Conservation (phyloP, 2,329 filamentous ascomycete species). For the Phaeosphaeriaceae sp. region DNA sequence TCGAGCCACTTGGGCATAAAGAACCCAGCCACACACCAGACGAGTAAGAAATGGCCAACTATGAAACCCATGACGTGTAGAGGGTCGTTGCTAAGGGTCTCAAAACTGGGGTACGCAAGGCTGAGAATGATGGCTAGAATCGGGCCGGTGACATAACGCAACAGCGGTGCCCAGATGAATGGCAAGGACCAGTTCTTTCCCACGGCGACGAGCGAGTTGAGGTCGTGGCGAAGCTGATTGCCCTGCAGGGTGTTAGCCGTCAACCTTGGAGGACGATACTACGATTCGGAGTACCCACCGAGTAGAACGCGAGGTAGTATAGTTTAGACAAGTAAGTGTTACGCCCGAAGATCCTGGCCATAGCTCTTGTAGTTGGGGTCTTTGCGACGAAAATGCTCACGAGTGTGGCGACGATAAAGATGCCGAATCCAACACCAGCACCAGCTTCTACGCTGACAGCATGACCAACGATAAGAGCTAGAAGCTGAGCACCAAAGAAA, state of each 20-base stretch:
- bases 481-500: slow-evolving; percentile 58
- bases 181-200: slow-evolving; percentile 63
- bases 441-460: slow-evolving; percentile 49
- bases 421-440: slow-evolving; percentile 58
- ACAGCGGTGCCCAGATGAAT: slow-evolving; percentile 50
- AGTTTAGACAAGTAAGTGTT: not conserved
- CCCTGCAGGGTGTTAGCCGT: slow-evolving; percentile 45
- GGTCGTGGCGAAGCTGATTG: slow-evolving; percentile 62
- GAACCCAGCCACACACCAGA: slow-evolving; percentile 1
- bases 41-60: slow-evolving; percentile 14
- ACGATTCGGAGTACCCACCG: slow-evolving; percentile 45
- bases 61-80: slow-evolving; percentile 37
- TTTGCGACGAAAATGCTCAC: slow-evolving; percentile 48
- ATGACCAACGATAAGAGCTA: slow-evolving; percentile 58
- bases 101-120: slow-evolving; percentile 32
- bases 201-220: slow-evolving; percentile 58
- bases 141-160: slow-evolving; percentile 28
- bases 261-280: not conserved
- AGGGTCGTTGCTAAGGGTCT: slow-evolving; percentile 22
- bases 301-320: slow-evolving; percentile 55
- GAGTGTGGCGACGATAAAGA: slow-evolving; percentile 53
- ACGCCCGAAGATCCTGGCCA: slow-evolving; percentile 54
- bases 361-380: slow-evolving; percentile 51
- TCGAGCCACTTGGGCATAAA: slow-evolving; percentile 8
- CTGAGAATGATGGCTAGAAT: slow-evolving; percentile 32